Base-by-base conservation (phyloP, 257 asterid genomes). In the Nicotiana otophora region DNA sequence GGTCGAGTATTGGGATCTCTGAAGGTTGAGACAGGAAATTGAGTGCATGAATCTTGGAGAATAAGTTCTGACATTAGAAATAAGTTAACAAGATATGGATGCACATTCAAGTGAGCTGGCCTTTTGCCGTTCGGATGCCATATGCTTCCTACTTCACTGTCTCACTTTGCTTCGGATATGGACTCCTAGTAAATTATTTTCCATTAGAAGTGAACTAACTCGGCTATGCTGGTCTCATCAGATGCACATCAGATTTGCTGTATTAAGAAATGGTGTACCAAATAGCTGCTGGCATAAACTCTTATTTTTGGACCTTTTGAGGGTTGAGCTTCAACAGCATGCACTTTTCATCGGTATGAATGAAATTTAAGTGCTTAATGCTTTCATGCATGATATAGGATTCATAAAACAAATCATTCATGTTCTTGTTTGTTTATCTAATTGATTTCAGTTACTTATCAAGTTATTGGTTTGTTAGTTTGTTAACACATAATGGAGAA, bases 21-120 rank as follows among this genome's bases (percentile, higher is more conserved):
- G 82, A 81, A 83, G 75, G 82, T 63, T 85, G 84, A 83, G 81
- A 81, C 9, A 83, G 77, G 84, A 77, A 33, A 81, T 65, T 77
- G 63, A 70, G 65, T 75, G 78, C 69, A 61, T 83, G 80, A 84
- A 69, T 72, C 78, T 80, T 76, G 87, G 77, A 76, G 54, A 84
- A 83, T 34, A 80, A 81, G 57, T 55, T 62, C 62, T 81, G 61
- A 84, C 78, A 23, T 23, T 23, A 54, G 87, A 70, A 61, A 81
- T 78, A 51, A 16, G 80, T 70, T 64, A 48, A 65, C 81, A 39
- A 48, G 84, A 83, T 77, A 65, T 78, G 83, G 57, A 46, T 83
- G 77, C 83, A 46, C 7, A 72, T 72, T 19, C 64, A 5, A 30
- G 84, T 68, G 20, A 48, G 57, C 58, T 26, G 34, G 17, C 68